phyloP scores from a whole-genome alignment of 768 basidiomycete genomes.

The Cystoderma amianthinum region DNA sequence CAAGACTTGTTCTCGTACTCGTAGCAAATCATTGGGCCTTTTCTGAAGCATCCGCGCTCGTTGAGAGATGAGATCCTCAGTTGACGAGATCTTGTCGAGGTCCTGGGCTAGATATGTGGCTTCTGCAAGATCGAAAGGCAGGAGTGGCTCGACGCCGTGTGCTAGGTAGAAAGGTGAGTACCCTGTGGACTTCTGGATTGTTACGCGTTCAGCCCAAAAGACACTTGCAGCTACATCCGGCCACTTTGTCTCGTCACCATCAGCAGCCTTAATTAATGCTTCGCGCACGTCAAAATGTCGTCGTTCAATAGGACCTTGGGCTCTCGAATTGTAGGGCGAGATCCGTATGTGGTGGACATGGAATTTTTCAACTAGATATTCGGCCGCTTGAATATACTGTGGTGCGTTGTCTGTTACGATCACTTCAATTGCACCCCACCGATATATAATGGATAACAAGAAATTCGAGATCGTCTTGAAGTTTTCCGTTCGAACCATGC shows the following conservation, averaged over 20 bases:
- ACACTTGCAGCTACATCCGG: no score
- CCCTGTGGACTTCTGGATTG: constrained; percentile 14
- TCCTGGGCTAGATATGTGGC: constrained; percentile 8
- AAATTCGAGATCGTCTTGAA: constrained; percentile 8
- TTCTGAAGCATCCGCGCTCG: constrained; percentile 10
- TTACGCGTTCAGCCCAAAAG: no score
- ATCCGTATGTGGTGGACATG: constrained; percentile 29
- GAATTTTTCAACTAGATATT: constrained; percentile 12
- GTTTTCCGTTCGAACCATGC: constrained; percentile 11
- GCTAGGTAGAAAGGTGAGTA: constrained; percentile 22
- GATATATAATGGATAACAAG: constrained; percentile 9
- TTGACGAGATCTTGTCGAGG: constrained; percentile 4
- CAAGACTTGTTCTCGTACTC: no score
- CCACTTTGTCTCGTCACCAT: constrained; percentile 24
- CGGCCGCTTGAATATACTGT: constrained; percentile 7
- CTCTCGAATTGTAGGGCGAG: constrained; percentile 30
- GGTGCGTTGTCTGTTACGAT: constrained; percentile 29
- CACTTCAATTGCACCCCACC: constrained; percentile 17
- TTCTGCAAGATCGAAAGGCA: no score
- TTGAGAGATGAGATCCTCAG: constrained; percentile 6
- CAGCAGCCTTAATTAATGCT: no score
- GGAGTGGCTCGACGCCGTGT: constrained; percentile 16
- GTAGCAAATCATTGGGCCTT: constrained; percentile 7
- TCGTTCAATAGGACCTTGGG: constrained; percentile 30
- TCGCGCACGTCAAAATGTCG: constrained; percentile 18